phyloP scores from a whole-genome alignment of 305 asterid species.

The Solanum hybrid region DNA sequence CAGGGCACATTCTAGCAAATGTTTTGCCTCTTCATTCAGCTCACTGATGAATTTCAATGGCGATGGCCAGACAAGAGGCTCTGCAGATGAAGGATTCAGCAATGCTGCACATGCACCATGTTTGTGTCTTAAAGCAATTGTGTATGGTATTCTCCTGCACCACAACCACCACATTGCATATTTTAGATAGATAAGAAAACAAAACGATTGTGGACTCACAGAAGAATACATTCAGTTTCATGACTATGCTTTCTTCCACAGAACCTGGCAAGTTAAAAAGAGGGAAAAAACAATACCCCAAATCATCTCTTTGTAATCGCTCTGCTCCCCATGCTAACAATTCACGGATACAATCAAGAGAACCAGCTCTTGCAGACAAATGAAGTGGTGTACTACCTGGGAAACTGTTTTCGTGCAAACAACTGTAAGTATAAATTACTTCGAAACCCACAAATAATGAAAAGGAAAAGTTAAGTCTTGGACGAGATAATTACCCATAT shows the following conservation, averaged over 20 bases:
- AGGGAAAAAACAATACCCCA: slow-evolving; percentile 46
- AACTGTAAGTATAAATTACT: not conserved
- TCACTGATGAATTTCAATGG: slow-evolving; percentile 82
- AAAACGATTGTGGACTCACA: not conserved
- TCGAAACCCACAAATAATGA: not conserved
- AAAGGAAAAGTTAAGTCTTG: not conserved
- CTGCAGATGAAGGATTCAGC: slow-evolving; percentile 86
- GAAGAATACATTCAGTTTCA: not conserved
- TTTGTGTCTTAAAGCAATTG: slow-evolving; percentile 62
- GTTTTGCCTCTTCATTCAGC: slow-evolving; percentile 77
- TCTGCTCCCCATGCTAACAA: slow-evolving; percentile 93
- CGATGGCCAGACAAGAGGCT: slow-evolving; percentile 97
- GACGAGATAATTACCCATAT: slow-evolving; percentile 41
- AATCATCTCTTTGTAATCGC: slow-evolving; percentile 72
- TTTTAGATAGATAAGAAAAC: not conserved
- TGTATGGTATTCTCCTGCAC: slow-evolving; percentile 84
- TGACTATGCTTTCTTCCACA: not conserved
- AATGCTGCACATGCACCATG: slow-evolving; percentile 90
- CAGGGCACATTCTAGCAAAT: slow-evolving; percentile 63
- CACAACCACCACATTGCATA: not conserved
- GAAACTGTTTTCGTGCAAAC: slow-evolving; percentile 28
- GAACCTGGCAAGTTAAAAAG: not conserved
- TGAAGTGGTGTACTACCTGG: slow-evolving; percentile 94
- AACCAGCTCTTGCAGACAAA: slow-evolving; percentile 92
- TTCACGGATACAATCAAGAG: slow-evolving; percentile 78